Percentiles rank a stretch among this genome's conserved stretches.
phyloP scores from a whole-genome alignment of 2,329 filamentous ascomycete genomes.

The Kalmusia sp. region DNA sequence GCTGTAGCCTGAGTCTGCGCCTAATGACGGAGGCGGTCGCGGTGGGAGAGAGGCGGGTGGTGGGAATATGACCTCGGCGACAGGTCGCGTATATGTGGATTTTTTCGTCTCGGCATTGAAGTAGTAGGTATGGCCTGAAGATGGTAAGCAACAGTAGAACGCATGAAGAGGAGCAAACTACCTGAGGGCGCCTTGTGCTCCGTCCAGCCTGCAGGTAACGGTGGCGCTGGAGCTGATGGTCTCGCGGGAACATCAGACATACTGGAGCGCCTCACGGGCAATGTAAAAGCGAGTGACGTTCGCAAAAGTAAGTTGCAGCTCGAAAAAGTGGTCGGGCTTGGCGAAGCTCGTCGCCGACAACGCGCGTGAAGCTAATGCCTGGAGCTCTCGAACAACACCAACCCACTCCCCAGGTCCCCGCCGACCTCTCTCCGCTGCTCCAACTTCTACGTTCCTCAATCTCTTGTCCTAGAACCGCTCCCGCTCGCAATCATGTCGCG shows the following conservation, averaged over 20 bases:
- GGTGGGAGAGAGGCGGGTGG: constrained; percentile 7
- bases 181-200: constrained; percentile 87
- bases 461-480: constrained; percentile 4
- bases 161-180: constrained; percentile 37
- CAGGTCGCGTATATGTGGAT: constrained; percentile 84
- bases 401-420: constrained; percentile 29
- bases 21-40: constrained; percentile 10
- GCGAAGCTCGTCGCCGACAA: constrained; percentile 32
- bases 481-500: constrained; percentile 75
- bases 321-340: constrained; percentile 40
- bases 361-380: constrained; percentile 47
- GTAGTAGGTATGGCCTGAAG: constrained; percentile 80
- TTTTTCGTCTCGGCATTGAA: constrained; percentile 83
- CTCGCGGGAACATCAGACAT: constrained; percentile 41
- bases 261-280: neutral
- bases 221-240: constrained; percentile 51
- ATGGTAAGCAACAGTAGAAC: constrained; percentile 25
- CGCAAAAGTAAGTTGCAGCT: constrained; percentile 4
- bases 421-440: constrained; percentile 17
- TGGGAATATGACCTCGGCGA: constrained; percentile 17
- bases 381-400: constrained; percentile 43
- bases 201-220: constrained; percentile 84
- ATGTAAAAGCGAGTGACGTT: neutral
- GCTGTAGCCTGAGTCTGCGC: constrained; percentile 25
- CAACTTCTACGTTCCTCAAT: constrained; percentile 8